Conservation (phyloP, 768 basidiomycete species). For the Russula vinacea region DNA sequence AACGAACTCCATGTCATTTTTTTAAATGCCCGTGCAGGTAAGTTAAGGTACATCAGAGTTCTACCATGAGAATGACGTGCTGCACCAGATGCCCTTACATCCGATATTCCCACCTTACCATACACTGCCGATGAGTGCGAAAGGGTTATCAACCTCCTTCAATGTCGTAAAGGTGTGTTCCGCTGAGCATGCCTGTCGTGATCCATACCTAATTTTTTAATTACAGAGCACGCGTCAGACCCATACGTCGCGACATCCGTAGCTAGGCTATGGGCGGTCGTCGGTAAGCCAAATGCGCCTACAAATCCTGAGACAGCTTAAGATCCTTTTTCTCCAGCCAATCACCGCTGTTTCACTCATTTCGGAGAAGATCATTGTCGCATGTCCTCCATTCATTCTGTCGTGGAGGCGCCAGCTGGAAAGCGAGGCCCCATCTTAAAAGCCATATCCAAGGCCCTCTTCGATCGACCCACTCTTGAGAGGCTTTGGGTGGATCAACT, state of each 20-base stretch:
- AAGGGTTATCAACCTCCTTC: constrained; percentile 4
- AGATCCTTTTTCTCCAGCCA: constrained; percentile 5
- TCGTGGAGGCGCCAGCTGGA: not conserved
- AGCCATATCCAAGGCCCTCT: constrained; percentile 8
- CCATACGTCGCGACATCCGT: constrained; percentile 7
- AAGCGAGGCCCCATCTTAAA: constrained; percentile 3
- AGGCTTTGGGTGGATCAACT: constrained; percentile 9
- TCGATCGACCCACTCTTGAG: constrained; percentile 15
- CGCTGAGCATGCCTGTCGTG: too few species aligned
- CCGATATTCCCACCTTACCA: constrained; percentile 17
- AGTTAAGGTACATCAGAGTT: too few species aligned
- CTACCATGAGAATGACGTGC: too few species aligned
- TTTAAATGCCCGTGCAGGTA: not conserved
- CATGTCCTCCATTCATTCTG: constrained; percentile 8
- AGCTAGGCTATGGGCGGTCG: constrained; percentile 6
- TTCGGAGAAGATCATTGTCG: constrained; percentile 16
- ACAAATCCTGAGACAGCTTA: not conserved
- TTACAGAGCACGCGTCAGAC: constrained; percentile 5
- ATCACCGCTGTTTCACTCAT: constrained; percentile 17
- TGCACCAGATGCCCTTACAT: constrained; percentile 11
- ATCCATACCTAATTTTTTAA: not conserved
- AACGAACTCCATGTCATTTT: constrained; percentile 9
- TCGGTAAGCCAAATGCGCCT: constrained; percentile 7
- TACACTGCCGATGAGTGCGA: constrained; percentile 11
- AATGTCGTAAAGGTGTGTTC: constrained; percentile 6